Conservation (phyloP, 2,329 filamentous ascomycete species). For the Trichoderma aggressivum region DNA sequence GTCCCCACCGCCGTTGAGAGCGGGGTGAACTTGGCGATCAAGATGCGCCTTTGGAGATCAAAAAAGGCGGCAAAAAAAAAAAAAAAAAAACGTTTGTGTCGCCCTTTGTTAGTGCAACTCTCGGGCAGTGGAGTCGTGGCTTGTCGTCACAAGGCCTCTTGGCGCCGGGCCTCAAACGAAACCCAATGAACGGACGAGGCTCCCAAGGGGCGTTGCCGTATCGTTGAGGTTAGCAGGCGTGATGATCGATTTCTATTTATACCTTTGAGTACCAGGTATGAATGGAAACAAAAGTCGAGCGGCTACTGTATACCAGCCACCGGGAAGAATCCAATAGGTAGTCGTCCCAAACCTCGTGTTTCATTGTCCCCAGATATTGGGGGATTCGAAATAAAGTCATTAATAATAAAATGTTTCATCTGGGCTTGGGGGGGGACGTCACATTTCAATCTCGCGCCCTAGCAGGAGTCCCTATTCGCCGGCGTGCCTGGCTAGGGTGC, state of each 20-base stretch:
- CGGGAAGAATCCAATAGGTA: neutral
- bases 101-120: neutral
- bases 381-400: neutral
- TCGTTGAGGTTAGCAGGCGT: neutral
- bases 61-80: neutral
- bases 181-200: neutral
- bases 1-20: conserved; percentile 1
- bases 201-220: neutral
- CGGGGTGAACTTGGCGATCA: conserved; percentile 17
- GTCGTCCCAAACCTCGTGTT: neutral
- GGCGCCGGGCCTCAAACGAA: neutral
- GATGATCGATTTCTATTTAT: neutral
- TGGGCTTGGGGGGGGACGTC: neutral
- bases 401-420: conserved; percentile 15
- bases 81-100: neutral
- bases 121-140: conserved; percentile 11
- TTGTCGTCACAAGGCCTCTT: conserved; percentile 14
- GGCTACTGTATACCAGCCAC: neutral
- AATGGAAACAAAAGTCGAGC: neutral
- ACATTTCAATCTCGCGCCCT: conserved; percentile 12
- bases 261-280: neutral
- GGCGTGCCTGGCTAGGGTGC: conserved; percentile 2
- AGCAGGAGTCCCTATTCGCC: neutral
- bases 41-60: conserved; percentile 10
- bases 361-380: neutral